Conservation (phyloP, 345 rosid species). For the Rhizophora apiculata region DNA sequence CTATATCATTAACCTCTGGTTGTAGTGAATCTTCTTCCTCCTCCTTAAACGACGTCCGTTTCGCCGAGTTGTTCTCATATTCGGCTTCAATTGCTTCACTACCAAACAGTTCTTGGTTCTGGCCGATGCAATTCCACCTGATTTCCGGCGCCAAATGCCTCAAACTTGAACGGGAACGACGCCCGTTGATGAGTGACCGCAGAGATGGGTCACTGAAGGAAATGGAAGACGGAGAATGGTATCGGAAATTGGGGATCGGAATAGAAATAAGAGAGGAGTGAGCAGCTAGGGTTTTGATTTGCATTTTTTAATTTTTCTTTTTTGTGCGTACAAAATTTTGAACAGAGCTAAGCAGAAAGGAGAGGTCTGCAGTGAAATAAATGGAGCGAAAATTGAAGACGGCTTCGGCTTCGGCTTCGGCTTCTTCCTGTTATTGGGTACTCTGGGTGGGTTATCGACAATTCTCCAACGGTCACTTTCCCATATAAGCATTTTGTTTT, state of each 20-base stretch:
- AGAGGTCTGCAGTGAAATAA: neutral
- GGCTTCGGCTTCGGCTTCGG: no score
- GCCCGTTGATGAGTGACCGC: constrained; percentile 3
- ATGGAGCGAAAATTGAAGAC: neutral
- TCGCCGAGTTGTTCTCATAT: constrained; percentile 4
- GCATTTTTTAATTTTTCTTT: constrained; percentile 21
- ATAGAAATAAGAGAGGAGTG: constrained; percentile 23
- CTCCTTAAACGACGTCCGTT: constrained; percentile 2
- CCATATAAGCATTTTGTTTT: no score
- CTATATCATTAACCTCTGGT: constrained; percentile 17
- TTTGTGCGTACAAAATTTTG: neutral
- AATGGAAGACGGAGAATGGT: constrained; percentile 21
- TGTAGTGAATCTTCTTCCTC: constrained; percentile 17
- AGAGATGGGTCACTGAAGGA: constrained; percentile 10
- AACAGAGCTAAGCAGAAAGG: neutral
- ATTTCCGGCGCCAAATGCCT: constrained; percentile 2
- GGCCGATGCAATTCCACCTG: constrained; percentile 27
- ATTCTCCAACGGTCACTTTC: no score
- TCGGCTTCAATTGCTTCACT: neutral
- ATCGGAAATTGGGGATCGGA: constrained; percentile 27
- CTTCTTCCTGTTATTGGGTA: no score
- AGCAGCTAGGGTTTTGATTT: constrained; percentile 32
- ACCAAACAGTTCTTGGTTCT: constrained; percentile 28
- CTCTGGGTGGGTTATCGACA: no score
- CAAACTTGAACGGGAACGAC: constrained; percentile 19